A percentile compares a stretch with the other conserved stretches of the same genome.
phyloP scores from a whole-genome alignment of 2,329 filamentous ascomycete genomes.

The Aspergillus pseudonomiae region DNA sequence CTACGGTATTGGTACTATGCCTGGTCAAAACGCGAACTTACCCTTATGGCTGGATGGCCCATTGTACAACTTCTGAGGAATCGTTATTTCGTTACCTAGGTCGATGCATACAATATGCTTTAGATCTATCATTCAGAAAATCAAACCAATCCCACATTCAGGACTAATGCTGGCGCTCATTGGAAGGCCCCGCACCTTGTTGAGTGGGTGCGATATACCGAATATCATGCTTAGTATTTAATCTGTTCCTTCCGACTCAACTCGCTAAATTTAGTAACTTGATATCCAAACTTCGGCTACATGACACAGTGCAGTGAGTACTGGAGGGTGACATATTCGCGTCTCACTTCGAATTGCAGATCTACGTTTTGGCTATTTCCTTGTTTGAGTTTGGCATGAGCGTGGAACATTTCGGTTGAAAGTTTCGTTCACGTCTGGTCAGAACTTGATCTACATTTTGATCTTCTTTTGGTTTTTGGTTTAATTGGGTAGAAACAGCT shows the following conservation, averaged over 20 bases:
- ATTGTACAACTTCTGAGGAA: background rate
- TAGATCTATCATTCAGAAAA: background rate
- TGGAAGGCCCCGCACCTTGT: background rate
- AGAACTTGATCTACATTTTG: background rate
- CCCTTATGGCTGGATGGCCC: conserved; percentile 1
- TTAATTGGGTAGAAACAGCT: background rate
- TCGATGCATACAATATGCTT: background rate
- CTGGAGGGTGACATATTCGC: background rate
- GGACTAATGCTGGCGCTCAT: background rate
- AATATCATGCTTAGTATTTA: background rate
- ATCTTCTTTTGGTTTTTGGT: background rate
- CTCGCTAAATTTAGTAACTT: background rate
- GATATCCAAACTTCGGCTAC: background rate
- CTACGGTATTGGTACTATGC: background rate
- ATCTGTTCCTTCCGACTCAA: background rate
- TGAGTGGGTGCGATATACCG: background rate
- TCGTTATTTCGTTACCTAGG: background rate
- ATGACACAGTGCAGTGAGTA: background rate
- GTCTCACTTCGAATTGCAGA: background rate
- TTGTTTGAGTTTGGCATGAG: background rate
- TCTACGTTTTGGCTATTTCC: background rate
- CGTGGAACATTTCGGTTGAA: background rate
- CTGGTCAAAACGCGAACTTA: background rate
- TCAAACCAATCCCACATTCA: background rate
- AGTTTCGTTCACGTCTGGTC: background rate